Conservation (phyloP, 2,329 filamentous ascomycete species). For the Microcyclosporella mali region DNA sequence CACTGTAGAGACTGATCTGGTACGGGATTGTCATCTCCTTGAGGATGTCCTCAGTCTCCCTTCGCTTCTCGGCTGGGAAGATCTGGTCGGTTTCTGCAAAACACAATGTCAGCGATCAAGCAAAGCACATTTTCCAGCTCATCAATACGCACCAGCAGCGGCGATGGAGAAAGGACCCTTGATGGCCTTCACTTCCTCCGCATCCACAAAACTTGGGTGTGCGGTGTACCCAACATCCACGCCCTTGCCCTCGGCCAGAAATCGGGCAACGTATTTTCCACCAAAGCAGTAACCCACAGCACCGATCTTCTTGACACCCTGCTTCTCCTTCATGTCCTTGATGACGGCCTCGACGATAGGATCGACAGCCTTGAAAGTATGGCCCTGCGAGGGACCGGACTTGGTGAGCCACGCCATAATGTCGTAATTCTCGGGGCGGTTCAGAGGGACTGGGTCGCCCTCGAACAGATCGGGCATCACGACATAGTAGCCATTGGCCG, state of each 20-base stretch:
- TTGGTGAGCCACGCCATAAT: slow-evolving; percentile 45
- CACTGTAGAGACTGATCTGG: slow-evolving; percentile 71
- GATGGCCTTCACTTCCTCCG: slow-evolving; percentile 54
- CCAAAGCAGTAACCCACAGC: slow-evolving; percentile 45
- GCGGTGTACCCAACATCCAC: slow-evolving; percentile 67
- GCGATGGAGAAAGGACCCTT: slow-evolving; percentile 55
- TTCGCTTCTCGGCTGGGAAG: slow-evolving; percentile 52
- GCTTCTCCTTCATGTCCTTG: slow-evolving; percentile 41
- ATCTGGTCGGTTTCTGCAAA: slow-evolving; percentile 51
- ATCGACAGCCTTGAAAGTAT: slow-evolving; percentile 43
- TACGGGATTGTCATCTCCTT: slow-evolving; percentile 52
- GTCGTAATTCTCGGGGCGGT: slow-evolving; percentile 43
- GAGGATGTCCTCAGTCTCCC: slow-evolving; percentile 56
- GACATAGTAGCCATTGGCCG: slow-evolving; percentile 64
- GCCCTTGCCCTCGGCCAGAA: slow-evolving; percentile 49
- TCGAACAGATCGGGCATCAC: slow-evolving; percentile 67
- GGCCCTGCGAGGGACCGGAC: slow-evolving; percentile 30
- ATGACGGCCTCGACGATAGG: slow-evolving; percentile 47
- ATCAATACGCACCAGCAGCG: slow-evolving; percentile 46
- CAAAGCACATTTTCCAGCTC: neutral
- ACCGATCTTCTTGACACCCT: slow-evolving; percentile 45
- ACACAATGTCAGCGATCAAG: neutral
- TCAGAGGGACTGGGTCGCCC: slow-evolving; percentile 57
- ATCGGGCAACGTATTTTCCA: slow-evolving; percentile 55
- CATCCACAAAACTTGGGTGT: slow-evolving; percentile 68